Conservation (phyloP, 75 land plant species). For the Picea sitchensis region DNA sequence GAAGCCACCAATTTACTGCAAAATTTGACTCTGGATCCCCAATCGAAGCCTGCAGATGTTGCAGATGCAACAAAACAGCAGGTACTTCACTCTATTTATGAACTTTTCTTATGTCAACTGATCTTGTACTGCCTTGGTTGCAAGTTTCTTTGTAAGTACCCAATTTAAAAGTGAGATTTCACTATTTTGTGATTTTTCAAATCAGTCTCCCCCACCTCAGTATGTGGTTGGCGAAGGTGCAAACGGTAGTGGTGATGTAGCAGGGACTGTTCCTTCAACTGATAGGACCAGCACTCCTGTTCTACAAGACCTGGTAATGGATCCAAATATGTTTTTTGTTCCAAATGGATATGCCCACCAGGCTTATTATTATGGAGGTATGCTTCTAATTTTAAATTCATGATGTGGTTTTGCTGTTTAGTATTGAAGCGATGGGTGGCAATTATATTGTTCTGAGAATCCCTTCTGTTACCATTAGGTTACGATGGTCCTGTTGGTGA, state of each 20-base stretch:
- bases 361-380: slow-evolving; percentile 25
- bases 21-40: slow-evolving; percentile 43
- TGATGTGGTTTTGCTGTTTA: not conserved
- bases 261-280: slow-evolving; percentile 6
- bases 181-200: not conserved
- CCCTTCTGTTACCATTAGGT: slow-evolving; percentile 5
- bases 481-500: slow-evolving; percentile 45
- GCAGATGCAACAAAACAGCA: slow-evolving; percentile 31
- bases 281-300: slow-evolving; percentile 33
- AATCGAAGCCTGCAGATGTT: slow-evolving; percentile 27
- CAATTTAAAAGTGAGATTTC: not conserved
- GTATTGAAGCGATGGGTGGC: not conserved
- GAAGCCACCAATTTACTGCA: slow-evolving; percentile 55
- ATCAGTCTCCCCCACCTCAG: slow-evolving; percentile 14
- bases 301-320: slow-evolving; percentile 23
- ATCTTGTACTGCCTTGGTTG: not conserved
- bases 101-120: not conserved
- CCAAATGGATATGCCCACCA: slow-evolving; percentile 45
- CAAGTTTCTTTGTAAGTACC: not conserved
- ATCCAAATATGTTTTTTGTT: slow-evolving; percentile 38
- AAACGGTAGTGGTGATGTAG: not conserved
- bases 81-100: not conserved
- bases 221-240: slow-evolving; percentile 15
- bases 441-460: not conserved
- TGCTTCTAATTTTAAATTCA: not conserved